A percentile compares a stretch with the other conserved stretches of the same genome.
phyloP scores from a whole-genome alignment of 1,284 basidiomycete species.

The Heterobasidion annosum region DNA sequence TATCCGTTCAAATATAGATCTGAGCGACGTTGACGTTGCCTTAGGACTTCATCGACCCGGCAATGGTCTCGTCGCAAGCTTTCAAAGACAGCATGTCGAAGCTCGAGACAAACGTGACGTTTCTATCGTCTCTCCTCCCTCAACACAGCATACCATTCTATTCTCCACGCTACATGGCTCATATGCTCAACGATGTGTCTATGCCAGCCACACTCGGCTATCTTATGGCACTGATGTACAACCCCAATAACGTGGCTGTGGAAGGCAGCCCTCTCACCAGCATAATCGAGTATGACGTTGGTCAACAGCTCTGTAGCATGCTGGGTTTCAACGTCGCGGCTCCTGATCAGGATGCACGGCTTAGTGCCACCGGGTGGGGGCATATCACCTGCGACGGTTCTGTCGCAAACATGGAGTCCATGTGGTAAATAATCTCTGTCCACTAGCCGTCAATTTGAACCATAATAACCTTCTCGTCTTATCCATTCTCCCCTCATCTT shows the following conservation, averaged over 20 bases:
- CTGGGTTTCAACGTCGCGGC: constrained; percentile 22
- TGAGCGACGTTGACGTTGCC: too few relatives aligned
- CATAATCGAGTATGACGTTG: constrained; percentile 29
- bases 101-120: constrained; percentile 7
- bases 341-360: neutral
- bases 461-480: neutral
- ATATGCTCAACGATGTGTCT: constrained; percentile 29
- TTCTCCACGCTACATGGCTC: constrained; percentile 31
- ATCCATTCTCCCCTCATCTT: neutral
- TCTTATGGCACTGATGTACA: constrained; percentile 27
- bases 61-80: constrained; percentile 5
- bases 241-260: constrained; percentile 35
- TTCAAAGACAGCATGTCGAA: constrained; percentile 12
- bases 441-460: neutral
- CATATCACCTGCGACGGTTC: constrained; percentile 36
- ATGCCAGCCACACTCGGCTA: constrained; percentile 31
- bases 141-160: constrained; percentile 28
- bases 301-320: constrained; percentile 31
- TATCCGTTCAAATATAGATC: neutral
- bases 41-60: too few relatives aligned
- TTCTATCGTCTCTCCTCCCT: constrained; percentile 14
- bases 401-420: constrained; percentile 37
- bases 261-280: constrained; percentile 34
- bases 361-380: constrained; percentile 25
- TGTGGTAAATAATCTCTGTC: constrained; percentile 22